Base-by-base conservation (phyloP, 768 basidiomycete genomes). In the Tulasnella calospora region DNA sequence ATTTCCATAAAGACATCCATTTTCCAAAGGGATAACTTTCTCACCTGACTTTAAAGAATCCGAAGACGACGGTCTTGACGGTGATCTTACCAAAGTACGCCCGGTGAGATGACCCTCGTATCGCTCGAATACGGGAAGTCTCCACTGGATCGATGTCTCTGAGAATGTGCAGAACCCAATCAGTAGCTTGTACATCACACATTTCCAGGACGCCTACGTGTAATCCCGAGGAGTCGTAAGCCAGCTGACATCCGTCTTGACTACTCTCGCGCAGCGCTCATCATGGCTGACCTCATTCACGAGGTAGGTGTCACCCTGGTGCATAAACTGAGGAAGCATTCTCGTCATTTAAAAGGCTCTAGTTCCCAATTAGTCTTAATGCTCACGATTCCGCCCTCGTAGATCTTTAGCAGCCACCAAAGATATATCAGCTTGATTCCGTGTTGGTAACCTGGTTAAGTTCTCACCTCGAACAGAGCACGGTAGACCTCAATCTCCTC, bases 281-380 rank as follows among this genome's bases (percentile, higher is more conserved):
- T 95, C 94, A 81, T 96, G 95, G 81, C 89, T 92, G 75, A 96
- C 87, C 83, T 95, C 92, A 82, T 88, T 89, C 78, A 94, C 94
- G 67, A 96, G 87, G 83, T 90, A 96, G 0, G 93, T 90, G 79
- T 90, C 80, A 4, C 95, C 95, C 85, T 95, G 95, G 82, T 96
- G 94, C 84, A 96, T 90, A 84, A 94, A 97, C 92, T 94, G 73
- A 19, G 40, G 23, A 51, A 51, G 21, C 44, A 23, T 46, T 15
- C 33, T 10, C 27, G 81, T 80, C 55, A 23, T 55, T 40, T n/a
- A n/a, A 35, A 30, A 6, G 19, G 17, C 23, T 15, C 33, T 40
- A 61, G 38, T 33, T 17, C 27, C 72, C 61, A 51, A 27, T 78
- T 13, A 47, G 81, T 61, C 41, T 61, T 27, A 27, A 36, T 17